Conservation (phyloP, 352 stramenopile species). For the Phytopythium cucurbitacearum region DNA sequence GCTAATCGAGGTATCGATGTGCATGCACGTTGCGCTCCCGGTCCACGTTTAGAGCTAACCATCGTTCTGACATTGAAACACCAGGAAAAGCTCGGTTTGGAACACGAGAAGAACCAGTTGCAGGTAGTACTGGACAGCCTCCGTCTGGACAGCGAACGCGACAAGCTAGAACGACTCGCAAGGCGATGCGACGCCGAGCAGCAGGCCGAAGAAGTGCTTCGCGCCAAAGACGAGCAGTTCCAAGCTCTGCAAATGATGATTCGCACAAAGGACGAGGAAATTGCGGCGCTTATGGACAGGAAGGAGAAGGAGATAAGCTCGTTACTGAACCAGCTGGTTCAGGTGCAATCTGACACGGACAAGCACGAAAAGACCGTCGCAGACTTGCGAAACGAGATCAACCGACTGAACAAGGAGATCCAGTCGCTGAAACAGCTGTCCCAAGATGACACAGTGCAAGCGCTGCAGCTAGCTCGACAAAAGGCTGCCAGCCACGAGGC, state of each 20-base stretch:
- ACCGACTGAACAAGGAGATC: conserved; percentile 23
- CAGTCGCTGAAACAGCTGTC: conserved; percentile 42
- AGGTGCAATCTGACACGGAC: conserved; percentile 29
- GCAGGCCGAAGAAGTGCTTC: background rate
- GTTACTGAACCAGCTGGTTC: conserved; percentile 43
- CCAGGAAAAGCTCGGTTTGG: conserved; percentile 19
- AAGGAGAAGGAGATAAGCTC: conserved; percentile 40
- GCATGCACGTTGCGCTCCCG: too few relatives aligned
- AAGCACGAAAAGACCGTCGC: conserved; percentile 15
- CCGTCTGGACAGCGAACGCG: background rate
- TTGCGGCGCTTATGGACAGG: conserved; percentile 13
- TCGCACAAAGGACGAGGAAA: conserved; percentile 1
- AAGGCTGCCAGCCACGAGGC: conserved; percentile 60
- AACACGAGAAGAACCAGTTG: conserved; percentile 11
- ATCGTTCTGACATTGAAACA: too few relatives aligned
- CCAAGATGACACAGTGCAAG: conserved; percentile 72
- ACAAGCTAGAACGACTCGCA: background rate
- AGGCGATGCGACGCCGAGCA: conserved; percentile 12
- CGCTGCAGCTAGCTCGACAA: conserved; percentile 57
- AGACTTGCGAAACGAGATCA: conserved; percentile 23
- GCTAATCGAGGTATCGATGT: conserved; percentile 9
- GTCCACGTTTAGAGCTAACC: too few relatives aligned
- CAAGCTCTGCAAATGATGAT: conserved; percentile 5
- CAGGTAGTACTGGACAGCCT: conserved; percentile 6
- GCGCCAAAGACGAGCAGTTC: conserved; percentile 5